Conservation (phyloP, 176 grass and related monocot species). For the Carex parvula region DNA sequence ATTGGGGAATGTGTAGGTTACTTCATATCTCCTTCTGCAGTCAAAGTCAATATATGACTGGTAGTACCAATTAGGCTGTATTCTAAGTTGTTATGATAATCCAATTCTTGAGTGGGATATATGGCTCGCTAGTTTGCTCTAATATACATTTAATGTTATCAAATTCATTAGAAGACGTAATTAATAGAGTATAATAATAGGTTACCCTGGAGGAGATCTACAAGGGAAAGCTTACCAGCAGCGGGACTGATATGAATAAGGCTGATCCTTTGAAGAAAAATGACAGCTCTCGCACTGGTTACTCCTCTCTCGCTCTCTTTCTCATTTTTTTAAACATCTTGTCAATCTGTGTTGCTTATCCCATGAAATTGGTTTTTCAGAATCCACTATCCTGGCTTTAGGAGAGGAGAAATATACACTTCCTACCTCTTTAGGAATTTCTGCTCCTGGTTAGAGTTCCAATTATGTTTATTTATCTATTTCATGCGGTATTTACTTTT, state of each 20-base stretch:
- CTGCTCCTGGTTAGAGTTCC: background rate
- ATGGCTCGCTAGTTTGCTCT: background rate
- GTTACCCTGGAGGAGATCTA: conserved; percentile 77
- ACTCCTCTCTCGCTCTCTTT: background rate
- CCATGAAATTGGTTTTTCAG: conserved; percentile 14
- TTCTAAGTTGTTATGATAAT: background rate
- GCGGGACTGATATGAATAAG: conserved; percentile 18
- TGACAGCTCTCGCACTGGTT: conserved; percentile 10
- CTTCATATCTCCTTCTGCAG: background rate
- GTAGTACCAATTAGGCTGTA: background rate
- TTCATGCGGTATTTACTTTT: background rate
- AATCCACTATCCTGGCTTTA: conserved; percentile 17
- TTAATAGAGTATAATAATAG: conserved; percentile 25
- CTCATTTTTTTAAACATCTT: background rate
- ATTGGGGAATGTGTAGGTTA: background rate
- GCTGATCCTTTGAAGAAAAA: background rate
- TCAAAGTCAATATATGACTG: background rate
- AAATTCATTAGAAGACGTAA: too few species aligned
- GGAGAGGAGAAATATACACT: conserved; percentile 26
- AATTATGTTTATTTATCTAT: background rate
- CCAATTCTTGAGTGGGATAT: conserved; percentile 7
- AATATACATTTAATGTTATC: background rate
- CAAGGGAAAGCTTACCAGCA: conserved; percentile 64
- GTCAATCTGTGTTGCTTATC: background rate
- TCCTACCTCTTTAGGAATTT: background rate